Evolutionary conservation across 192 early-diverging fungal species (phyloP), one percentile per base, ranked within the genome.

Genomic region (Coemansia sp.): DNA sequence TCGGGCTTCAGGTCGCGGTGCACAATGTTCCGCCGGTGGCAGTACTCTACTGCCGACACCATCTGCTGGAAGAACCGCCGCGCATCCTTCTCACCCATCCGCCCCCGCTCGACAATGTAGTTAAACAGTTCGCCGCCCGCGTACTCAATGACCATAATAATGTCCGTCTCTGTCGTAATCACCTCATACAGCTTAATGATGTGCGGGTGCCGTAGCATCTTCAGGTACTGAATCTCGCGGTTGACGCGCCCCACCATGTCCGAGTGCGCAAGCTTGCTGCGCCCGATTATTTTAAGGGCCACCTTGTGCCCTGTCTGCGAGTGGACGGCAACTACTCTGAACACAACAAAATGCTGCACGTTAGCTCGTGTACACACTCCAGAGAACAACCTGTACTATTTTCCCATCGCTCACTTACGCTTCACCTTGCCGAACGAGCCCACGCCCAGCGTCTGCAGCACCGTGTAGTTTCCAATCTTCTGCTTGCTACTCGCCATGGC

Each of bases 121-220:
- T 90, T 88, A 65, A 92, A 92, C 31, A 92, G 76, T 53, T 92
- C 90, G 57, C 86, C 86, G 40, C 85, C 85, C 8, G 88, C 90
- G 59, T 92, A 90, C 68, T 92, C 90, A 37, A 87, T 87, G 51
- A 94, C 96, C 91, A 98, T 90, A 60, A 97, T 93, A 57, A 95
- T 93, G 68, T 97, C 94, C 0, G 94, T 94, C 1, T 90, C 82
- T 5, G 94, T 98, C 5, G 92, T 90, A 50, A 98, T 95, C 43
- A 98, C 93, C 68, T 98, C 96, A 80, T 98, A 94, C 77, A 98
- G 81, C 80, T 98, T 98, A 75, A 97, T 97, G 56, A 97, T 98
- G 68, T 98, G 96, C 34, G 94, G 93, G 65, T 98, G 96, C 52
- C 94, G 84, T 25, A 98, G 80, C 46, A 95, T 77, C 65, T 92